These are phyloP conservation scores for Exophiala calicioides DNA, from an alignment of 2,329 filamentous ascomycete genomes.

Conservation along the genomic window DNA sequence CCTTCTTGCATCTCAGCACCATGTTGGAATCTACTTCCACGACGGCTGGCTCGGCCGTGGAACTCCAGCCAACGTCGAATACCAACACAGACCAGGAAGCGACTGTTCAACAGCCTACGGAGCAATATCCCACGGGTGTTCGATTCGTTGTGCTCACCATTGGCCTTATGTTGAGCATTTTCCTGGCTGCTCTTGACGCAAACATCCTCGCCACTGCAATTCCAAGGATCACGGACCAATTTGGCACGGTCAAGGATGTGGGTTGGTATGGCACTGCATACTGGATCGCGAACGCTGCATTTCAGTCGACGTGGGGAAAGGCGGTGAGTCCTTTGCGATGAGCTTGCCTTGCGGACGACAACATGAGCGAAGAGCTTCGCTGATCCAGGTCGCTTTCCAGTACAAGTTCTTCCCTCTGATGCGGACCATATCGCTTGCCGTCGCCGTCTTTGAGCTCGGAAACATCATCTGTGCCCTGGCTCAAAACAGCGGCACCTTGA, in stretches of 20 bases:
- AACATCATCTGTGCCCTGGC: too few relatives aligned
- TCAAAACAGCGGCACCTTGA: too few relatives aligned
- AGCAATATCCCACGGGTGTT: constrained; percentile 16
- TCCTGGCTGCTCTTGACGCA: constrained; percentile 31
- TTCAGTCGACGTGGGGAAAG: constrained; percentile 56
- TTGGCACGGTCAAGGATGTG: constrained; percentile 38
- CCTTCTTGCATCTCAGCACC: too few relatives aligned
- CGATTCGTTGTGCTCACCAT: constrained; percentile 16
- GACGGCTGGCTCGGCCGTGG: too few relatives aligned
- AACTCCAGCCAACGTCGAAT: too few relatives aligned
- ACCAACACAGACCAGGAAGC: too few relatives aligned
- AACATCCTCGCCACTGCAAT: constrained; percentile 37
- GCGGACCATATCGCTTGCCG: too few relatives aligned
- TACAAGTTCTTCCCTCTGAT: too few relatives aligned
- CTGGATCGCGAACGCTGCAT: constrained; percentile 50
- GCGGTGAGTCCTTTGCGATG: constrained; percentile 43
- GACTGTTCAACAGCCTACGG: neutral
- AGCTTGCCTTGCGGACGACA: neutral
- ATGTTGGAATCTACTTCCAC: too few relatives aligned
- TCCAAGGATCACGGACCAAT: constrained; percentile 36
- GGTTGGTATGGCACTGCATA: constrained; percentile 43
- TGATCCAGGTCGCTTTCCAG: constrained; percentile 34
- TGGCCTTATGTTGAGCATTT: constrained; percentile 24
- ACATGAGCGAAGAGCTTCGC: constrained; percentile 36
- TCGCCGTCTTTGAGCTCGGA: too few relatives aligned